Percentiles rank a stretch among this genome's conserved stretches.
These are phyloP conservation scores for Vanrija sp. DNA, from an alignment of 1,284 basidiomycete species.

Conservation along the genomic window DNA sequence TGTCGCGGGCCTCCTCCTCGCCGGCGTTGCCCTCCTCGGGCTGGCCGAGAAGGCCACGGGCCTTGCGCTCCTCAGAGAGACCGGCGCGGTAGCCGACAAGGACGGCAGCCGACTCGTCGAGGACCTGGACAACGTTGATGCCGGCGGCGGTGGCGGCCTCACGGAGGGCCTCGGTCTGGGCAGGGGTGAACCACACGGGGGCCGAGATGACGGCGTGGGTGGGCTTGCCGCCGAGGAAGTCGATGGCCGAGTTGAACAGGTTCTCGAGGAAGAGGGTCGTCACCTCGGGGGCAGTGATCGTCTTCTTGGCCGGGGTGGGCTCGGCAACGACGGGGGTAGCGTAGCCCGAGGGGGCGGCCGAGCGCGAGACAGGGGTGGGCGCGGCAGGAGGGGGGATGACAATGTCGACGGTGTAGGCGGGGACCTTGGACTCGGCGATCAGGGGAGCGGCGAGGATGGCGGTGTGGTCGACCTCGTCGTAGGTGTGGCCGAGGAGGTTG, in stretches of 20 bases:
- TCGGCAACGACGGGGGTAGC: conserved; percentile 68
- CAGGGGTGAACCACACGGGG: conserved; percentile 68
- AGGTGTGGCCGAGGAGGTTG: conserved; percentile 86
- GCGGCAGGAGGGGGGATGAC: conserved; percentile 68
- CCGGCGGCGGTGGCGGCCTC: conserved; percentile 75
- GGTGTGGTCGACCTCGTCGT: conserved; percentile 49
- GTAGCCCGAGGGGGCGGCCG: conserved; percentile 57
- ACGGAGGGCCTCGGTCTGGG: conserved; percentile 67
- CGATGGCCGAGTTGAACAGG: conserved; percentile 80
- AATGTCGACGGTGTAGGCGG: conserved; percentile 82
- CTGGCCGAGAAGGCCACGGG: conserved; percentile 43
- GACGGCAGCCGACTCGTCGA: conserved; percentile 80
- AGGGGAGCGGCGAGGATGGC: conserved; percentile 48
- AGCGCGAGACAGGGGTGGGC: conserved; percentile 51
- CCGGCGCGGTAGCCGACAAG: conserved; percentile 50
- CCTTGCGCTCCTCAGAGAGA: conserved; percentile 45
- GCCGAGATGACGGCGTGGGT: conserved; percentile 80
- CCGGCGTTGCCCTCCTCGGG: conserved; percentile 50
- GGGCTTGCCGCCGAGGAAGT: conserved; percentile 78
- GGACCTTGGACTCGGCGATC: conserved; percentile 68
- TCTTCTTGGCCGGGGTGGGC: conserved; percentile 67
- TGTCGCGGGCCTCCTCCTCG: conserved; percentile 52
- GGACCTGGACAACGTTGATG: conserved; percentile 73
- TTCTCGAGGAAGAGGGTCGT: conserved; percentile 81
- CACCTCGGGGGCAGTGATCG: conserved; percentile 78